Base-by-base conservation (phyloP, 2,329 filamentous ascomycete species). In the Nemania sp. region DNA sequence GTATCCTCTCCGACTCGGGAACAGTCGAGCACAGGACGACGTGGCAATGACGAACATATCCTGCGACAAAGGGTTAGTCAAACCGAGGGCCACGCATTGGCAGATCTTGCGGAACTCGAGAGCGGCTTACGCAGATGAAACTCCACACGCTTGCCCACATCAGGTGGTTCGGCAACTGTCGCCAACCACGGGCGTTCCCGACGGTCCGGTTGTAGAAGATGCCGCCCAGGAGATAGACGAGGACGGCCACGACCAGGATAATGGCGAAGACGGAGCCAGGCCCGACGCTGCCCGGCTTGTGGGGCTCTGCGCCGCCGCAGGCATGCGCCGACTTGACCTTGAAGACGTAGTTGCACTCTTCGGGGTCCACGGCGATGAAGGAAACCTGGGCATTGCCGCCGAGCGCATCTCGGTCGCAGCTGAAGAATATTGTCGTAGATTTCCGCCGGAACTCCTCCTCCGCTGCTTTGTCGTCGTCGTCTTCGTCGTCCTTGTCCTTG, bases 131-230 rank as follows among this genome's bases (percentile, higher is more conserved):
- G 81, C 84, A 89, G 70, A 97, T 78, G 74, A 97, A 96, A 68
- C 84, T 87, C 78, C 90, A 88, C 64, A 97, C 90, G 56, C 92
- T 89, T 32, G 91, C 88, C 95, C 95, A 99, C 68, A 97, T 84
- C 68, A 86, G 87, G 79, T 95, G 97, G 78, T 99, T 98, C 54
- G 95, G 95, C 68, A 97, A 80, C 76, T 99, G 95, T 68, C 91
- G 87, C 95, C 94, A 98, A 49, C 95, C 95, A 64, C 95, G 85
- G 69, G 96, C 92, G 74, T 99, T 91, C 77, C 93, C 89, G 59
- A 99, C 93, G 34, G 92, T 96, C 61, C 95, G 87, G 76, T 97
- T 94, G 80, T 98, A 99, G 65, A 97, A 92, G 69, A 96, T 90
- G 71, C 95, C 95, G 68, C 95, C 95, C 39, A 96, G 84, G 57